A percentile compares a stretch with the other conserved stretches of the same genome.
Conservation (phyloP, 345 rosid species). For the Atalantia buxifolia region DNA sequence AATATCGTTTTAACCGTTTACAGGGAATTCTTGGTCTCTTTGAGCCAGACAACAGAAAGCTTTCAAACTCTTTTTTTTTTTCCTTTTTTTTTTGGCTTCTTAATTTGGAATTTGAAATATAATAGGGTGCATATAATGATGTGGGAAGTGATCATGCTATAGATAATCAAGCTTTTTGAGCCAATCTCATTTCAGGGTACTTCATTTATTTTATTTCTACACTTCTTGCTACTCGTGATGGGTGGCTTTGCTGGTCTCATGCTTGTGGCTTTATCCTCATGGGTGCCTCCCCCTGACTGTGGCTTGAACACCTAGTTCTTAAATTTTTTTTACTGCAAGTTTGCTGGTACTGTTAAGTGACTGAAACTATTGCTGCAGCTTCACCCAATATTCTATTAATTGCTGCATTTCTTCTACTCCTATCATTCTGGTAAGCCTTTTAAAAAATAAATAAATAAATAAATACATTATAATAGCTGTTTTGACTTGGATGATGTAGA, state of each 20-base stretch:
- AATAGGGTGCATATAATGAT: neutral
- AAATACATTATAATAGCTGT: neutral
- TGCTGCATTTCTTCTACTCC: constrained; percentile 56
- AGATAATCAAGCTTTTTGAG: neutral
- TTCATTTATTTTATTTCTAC: constrained; percentile 28
- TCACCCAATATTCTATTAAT: constrained; percentile 52
- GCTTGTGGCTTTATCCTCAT: constrained; percentile 41
- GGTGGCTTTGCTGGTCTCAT: constrained; percentile 39
- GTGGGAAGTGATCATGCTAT: neutral
- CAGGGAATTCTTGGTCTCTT: neutral
- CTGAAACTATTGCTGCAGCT: constrained; percentile 40
- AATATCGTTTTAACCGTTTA: neutral
- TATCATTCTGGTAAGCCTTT: constrained; percentile 60
- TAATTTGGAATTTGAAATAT: neutral
- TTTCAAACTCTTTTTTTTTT: neutral
- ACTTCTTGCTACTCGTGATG: constrained; percentile 27
- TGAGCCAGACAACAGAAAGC: neutral
- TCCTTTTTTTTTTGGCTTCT: neutral
- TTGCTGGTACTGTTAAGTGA: neutral
- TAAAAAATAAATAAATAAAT: no score
- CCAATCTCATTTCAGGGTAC: constrained; percentile 28
- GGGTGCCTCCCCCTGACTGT: constrained; percentile 24
- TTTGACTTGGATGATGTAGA: neutral
- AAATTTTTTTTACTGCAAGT: neutral
- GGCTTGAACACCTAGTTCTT: neutral